These are phyloP conservation scores for Cadophora sp. DNA, from an alignment of 2,329 filamentous ascomycete species.

Conservation along the genomic window DNA sequence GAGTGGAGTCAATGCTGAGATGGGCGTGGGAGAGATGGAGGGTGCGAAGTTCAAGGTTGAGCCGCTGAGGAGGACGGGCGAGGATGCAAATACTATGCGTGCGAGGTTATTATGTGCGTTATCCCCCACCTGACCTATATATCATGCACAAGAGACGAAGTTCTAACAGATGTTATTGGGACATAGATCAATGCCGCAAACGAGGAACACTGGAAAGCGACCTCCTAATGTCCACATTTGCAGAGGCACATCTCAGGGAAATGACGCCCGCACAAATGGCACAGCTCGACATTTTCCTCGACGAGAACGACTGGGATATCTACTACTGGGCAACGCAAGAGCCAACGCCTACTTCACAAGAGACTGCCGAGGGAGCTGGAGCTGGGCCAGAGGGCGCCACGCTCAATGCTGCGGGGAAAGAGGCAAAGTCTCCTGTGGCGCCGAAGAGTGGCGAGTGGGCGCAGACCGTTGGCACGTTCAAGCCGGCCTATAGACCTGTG, in stretches of 20 bases:
- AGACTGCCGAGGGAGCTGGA: slow-evolving; percentile 60
- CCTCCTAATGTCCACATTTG: slow-evolving; percentile 95
- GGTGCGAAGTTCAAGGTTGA: slow-evolving; percentile 87
- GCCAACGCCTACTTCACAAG: slow-evolving; percentile 62
- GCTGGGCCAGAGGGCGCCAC: slow-evolving; percentile 44
- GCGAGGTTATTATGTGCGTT: slow-evolving; percentile 75
- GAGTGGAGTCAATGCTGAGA: slow-evolving; percentile 58
- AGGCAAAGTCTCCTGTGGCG: slow-evolving; percentile 28
- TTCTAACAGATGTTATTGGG: slow-evolving; percentile 18
- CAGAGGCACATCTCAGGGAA: slow-evolving; percentile 73
- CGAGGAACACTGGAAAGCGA: slow-evolving; percentile 95
- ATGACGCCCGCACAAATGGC: slow-evolving; percentile 78
- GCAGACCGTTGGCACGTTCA: slow-evolving; percentile 93
- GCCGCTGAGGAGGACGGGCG: slow-evolving; percentile 83
- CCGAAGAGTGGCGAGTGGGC: slow-evolving; percentile 82
- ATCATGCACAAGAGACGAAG: background rate
- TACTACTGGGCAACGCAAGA: slow-evolving; percentile 99
- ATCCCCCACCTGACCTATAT: slow-evolving; percentile 17
- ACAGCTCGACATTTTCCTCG: slow-evolving; percentile 90
- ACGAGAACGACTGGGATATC: slow-evolving; percentile 99
- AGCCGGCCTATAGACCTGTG: slow-evolving; percentile 90
- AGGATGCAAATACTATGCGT: slow-evolving; percentile 85
- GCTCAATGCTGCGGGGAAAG: slow-evolving; percentile 31
- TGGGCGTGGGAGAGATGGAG: slow-evolving; percentile 86
- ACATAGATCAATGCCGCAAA: slow-evolving; percentile 91